A percentile compares a stretch with the other conserved stretches of the same genome.
Conservation (phyloP, 768 basidiomycete species). For the Rhizopogon vulgaris region DNA sequence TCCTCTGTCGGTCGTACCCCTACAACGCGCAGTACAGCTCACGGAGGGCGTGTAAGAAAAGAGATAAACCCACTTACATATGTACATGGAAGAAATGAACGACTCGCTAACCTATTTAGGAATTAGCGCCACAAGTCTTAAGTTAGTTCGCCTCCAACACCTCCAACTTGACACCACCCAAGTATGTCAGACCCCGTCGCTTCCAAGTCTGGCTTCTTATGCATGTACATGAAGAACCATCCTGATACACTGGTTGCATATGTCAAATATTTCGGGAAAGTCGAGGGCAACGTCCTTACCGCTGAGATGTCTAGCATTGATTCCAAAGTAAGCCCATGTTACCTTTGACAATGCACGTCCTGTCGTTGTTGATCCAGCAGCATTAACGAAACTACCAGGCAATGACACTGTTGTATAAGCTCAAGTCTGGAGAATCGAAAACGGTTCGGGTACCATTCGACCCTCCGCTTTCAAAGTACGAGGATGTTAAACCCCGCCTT, state of each 20-base stretch:
- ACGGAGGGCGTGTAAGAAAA: too few relatives aligned
- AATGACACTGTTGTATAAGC: slow-evolving; percentile 63
- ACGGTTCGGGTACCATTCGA: slow-evolving; percentile 54
- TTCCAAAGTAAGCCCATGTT: slow-evolving; percentile 41
- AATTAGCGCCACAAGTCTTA: too few relatives aligned
- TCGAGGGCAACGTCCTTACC: slow-evolving; percentile 45
- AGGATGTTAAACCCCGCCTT: slow-evolving; percentile 77
- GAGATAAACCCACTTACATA: too few relatives aligned
- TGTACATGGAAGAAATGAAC: too few relatives aligned
- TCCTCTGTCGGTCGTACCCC: too few relatives aligned
- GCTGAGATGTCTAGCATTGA: slow-evolving; percentile 71
- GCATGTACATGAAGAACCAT: slow-evolving; percentile 82
- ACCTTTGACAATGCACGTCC: not conserved
- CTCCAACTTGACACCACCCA: too few relatives aligned
- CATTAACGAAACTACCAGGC: slow-evolving; percentile 32
- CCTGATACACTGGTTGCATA: slow-evolving; percentile 84
- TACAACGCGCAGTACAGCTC: too few relatives aligned
- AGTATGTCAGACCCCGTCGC: slow-evolving; percentile 68
- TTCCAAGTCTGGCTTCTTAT: slow-evolving; percentile 67
- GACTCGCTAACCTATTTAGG: too few relatives aligned
- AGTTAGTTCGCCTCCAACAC: too few relatives aligned
- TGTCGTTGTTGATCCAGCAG: not conserved
- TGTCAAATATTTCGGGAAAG: slow-evolving; percentile 69
- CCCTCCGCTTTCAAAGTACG: slow-evolving; percentile 68
- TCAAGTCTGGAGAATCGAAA: slow-evolving; percentile 39